Conservation (phyloP, 1,284 basidiomycete species). For the Ceratobasidium sp. region DNA sequence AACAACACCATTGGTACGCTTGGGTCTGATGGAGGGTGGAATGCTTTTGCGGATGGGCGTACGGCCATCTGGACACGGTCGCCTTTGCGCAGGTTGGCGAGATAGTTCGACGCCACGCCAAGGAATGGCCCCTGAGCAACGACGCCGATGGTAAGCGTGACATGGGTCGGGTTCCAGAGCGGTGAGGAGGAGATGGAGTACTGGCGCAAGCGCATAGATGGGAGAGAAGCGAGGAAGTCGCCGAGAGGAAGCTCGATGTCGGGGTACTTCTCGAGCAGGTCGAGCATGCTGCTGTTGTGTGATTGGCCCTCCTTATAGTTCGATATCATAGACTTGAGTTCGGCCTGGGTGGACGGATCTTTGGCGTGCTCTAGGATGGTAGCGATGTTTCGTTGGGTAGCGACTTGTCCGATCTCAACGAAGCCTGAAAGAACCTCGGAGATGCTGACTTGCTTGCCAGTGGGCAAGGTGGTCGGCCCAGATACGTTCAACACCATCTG, state of each 20-base stretch:
- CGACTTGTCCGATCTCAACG: conserved; percentile 53
- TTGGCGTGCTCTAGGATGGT: conserved; percentile 45
- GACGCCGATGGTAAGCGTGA: conserved; percentile 65
- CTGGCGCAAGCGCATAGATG: conserved; percentile 66
- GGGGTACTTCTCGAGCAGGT: conserved; percentile 62
- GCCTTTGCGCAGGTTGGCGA: conserved; percentile 61
- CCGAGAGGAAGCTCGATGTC: conserved; percentile 61
- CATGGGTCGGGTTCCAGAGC: conserved; percentile 62
- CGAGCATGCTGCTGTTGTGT: conserved; percentile 60
- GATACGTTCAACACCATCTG: conserved; percentile 61
- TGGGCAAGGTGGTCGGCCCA: conserved; percentile 60
- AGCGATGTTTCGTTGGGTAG: conserved; percentile 50
- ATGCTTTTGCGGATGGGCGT: conserved; percentile 61
- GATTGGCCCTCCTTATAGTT: conserved; percentile 58
- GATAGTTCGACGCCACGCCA: conserved; percentile 66
- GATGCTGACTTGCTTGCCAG: conserved; percentile 25
- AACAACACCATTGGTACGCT: conserved; percentile 64
- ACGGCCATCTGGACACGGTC: conserved; percentile 64
- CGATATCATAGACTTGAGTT: conserved; percentile 55
- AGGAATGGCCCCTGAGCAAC: conserved; percentile 59
- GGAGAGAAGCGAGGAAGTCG: conserved; percentile 63
- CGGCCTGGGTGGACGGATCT: conserved; percentile 45
- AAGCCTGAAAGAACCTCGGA: conserved; percentile 46
- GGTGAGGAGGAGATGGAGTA: conserved; percentile 70
- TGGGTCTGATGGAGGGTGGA: conserved; percentile 65